A percentile compares a stretch with the other conserved stretches of the same genome.
phyloP scores from a whole-genome alignment of 768 basidiomycete genomes.

The Tricholomella constricta region DNA sequence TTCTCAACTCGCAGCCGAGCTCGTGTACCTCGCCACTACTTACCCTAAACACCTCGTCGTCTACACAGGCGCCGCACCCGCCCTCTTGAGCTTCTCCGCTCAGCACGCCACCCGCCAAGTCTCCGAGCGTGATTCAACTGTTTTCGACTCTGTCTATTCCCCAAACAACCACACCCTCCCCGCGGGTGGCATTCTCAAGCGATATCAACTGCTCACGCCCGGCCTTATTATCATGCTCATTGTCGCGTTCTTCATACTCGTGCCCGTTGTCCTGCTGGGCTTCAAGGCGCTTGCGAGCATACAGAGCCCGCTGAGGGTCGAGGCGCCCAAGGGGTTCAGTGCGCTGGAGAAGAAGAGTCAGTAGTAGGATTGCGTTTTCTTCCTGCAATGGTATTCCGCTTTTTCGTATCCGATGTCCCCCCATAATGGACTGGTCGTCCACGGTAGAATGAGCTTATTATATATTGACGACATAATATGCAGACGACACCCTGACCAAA shows the following conservation, averaged over 20 bases:
- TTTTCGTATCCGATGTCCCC: too few relatives aligned
- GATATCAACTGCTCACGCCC: slow-evolving; percentile 78
- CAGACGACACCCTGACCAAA: too few relatives aligned
- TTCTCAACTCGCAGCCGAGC: slow-evolving; percentile 45
- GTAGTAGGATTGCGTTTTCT: too few relatives aligned
- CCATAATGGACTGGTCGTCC: too few relatives aligned
- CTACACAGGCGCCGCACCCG: slow-evolving; percentile 52
- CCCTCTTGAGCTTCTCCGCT: slow-evolving; percentile 18
- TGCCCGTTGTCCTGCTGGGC: slow-evolving; percentile 67
- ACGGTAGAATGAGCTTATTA: too few relatives aligned
- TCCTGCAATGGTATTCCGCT: too few relatives aligned
- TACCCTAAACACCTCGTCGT: slow-evolving; percentile 69
- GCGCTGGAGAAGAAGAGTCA: slow-evolving; percentile 78
- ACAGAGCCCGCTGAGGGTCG: slow-evolving; percentile 65
- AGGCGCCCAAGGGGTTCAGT: slow-evolving; percentile 65
- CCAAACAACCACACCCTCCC: slow-evolving; percentile 39
- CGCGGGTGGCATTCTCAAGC: slow-evolving; percentile 64
- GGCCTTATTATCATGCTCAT: slow-evolving; percentile 69
- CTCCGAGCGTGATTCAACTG: slow-evolving; percentile 1
- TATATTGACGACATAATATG: too few relatives aligned
- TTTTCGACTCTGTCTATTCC: slow-evolving; percentile 15
- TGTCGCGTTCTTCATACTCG: slow-evolving; percentile 62
- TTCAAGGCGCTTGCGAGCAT: slow-evolving; percentile 72
- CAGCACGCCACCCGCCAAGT: slow-evolving; percentile 26
- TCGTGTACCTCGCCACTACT: slow-evolving; percentile 46